Evolutionary conservation across 129 eudicot species (phyloP).

Genomic region (Erigeron canadensis): DNA sequence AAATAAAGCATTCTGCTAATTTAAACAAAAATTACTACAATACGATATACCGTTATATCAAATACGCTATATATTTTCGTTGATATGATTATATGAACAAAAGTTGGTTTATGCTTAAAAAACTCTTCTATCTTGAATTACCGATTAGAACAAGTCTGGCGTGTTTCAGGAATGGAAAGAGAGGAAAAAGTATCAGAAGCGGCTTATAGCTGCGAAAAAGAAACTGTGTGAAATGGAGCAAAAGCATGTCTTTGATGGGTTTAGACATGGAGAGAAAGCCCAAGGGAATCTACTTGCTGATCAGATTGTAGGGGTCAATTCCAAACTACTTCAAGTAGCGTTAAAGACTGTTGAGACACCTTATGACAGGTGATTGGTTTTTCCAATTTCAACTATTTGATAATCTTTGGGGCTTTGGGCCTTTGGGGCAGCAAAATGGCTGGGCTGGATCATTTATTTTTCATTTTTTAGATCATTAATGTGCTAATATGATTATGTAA

Average conservation of each 20-base stretch:
- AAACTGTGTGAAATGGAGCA: constrained; percentile 85
- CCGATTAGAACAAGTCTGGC: constrained; percentile 16
- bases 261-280: constrained; percentile 70
- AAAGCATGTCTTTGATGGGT: constrained; percentile 89
- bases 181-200: constrained; percentile 75
- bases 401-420: no score
- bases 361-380: constrained; percentile 46
- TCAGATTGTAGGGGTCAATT: constrained; percentile 66
- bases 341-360: constrained; percentile 48
- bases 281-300: constrained; percentile 69
- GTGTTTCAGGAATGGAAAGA: constrained; percentile 90
- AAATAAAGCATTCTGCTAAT: no score
- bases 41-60: no score
- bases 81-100: no score
- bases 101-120: constrained; percentile 6
- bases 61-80: no score
- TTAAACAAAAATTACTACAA: no score
- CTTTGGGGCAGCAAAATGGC: neutral
- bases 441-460: no score
- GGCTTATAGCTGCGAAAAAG: constrained; percentile 89
- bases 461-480: no score
- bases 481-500: no score
- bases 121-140: constrained; percentile 4
- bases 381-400: neutral
- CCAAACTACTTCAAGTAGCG: constrained; percentile 78